phyloP scores from a whole-genome alignment of 208 protist species.

The Leishmania turanica region DNA sequence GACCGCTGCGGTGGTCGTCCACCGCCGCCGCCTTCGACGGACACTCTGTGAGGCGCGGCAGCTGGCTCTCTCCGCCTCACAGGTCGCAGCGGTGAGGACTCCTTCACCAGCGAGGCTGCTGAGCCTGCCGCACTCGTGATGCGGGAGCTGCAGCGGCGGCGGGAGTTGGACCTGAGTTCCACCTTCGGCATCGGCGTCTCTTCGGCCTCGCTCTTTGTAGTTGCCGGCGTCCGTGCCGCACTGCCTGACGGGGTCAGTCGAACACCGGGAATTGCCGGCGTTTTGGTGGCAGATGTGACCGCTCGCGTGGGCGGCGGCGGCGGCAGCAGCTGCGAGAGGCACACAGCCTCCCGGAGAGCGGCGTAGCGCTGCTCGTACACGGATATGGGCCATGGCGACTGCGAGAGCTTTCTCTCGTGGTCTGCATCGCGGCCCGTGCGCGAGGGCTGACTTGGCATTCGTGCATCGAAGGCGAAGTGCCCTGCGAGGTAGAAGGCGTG shows the following conservation, averaged over 20 bases:
- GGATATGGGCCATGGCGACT: slow-evolving; percentile 2
- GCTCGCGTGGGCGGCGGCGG: neutral
- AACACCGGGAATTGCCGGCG: neutral
- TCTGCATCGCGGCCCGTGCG: neutral
- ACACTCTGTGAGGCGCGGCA: neutral
- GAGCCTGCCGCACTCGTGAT: slow-evolving; percentile 1
- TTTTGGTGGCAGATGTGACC: neutral
- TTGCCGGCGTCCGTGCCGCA: neutral
- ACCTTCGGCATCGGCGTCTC: slow-evolving; percentile 14
- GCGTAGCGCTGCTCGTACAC: slow-evolving; percentile 20
- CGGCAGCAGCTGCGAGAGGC: neutral
- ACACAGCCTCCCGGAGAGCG: slow-evolving; percentile 6
- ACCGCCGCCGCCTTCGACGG: neutral
- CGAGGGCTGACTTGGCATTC: too few relatives aligned
- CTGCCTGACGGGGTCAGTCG: neutral
- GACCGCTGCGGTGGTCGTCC: neutral
- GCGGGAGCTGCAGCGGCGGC: slow-evolving; percentile 6
- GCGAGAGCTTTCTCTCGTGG: neutral
- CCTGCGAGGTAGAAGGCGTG: slow-evolving; percentile 35
- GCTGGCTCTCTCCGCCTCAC: neutral
- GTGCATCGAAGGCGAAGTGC: slow-evolving; percentile 5
- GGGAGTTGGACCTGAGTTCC: neutral
- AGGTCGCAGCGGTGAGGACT: neutral
- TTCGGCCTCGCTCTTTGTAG: neutral
- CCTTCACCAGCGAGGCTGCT: neutral